Percentiles rank a stretch among this genome's conserved stretches.
These are phyloP conservation scores for Scheffersomyces coipomensis DNA, from an alignment of 805 yeast genomes.

Conservation along the genomic window DNA sequence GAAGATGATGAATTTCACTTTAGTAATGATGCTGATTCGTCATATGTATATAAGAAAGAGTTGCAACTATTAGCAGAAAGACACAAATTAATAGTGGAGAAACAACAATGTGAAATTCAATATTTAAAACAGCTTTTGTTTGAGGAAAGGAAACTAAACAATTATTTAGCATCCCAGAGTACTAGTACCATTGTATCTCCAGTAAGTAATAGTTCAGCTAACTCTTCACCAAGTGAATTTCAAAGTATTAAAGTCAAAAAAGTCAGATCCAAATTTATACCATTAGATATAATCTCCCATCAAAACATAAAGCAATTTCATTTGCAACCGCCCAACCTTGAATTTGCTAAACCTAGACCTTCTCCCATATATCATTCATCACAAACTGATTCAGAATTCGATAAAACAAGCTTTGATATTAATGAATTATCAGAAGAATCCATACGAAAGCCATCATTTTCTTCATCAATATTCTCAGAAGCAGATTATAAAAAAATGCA, in stretches of 20 bases:
- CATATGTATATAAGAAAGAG: conserved; percentile 12
- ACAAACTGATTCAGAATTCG: background rate
- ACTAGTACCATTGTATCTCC: conserved; percentile 10
- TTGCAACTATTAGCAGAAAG: conserved; percentile 20
- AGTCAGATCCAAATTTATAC: conserved; percentile 15
- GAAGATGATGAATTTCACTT: conserved; percentile 5
- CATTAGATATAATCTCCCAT: conserved; percentile 10
- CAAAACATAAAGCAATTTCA: background rate
- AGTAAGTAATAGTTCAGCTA: background rate
- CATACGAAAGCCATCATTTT: background rate
- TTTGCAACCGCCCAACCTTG: background rate
- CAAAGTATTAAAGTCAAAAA: background rate
- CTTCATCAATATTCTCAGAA: background rate
- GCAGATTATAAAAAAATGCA: background rate
- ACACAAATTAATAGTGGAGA: conserved; percentile 18
- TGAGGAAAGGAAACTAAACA: conserved; percentile 20
- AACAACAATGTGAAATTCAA: conserved; percentile 24
- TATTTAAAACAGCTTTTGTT: conserved; percentile 19
- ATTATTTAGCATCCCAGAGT: conserved; percentile 3
- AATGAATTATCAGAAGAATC: background rate
- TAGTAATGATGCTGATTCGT: conserved; percentile 3
- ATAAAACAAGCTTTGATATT: background rate
- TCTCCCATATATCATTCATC: background rate
- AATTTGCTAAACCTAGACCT: background rate
- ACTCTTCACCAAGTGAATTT: background rate